phyloP scores from a whole-genome alignment of 1,284 basidiomycete species.

The Leccinum olivaceoglutinosum region DNA sequence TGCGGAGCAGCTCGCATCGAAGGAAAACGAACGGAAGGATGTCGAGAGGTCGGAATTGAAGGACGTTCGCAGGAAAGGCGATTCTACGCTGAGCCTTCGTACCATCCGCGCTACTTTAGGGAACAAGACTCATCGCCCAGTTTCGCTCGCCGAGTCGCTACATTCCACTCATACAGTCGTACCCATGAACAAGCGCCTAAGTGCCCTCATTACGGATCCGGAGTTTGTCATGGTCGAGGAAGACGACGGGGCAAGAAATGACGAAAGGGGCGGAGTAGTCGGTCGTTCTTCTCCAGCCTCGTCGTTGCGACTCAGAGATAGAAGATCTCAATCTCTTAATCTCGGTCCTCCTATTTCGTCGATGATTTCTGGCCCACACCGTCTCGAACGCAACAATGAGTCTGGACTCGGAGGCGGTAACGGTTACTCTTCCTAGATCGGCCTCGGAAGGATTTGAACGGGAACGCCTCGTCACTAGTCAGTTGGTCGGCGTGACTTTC shows the following conservation, averaged over 20 bases:
- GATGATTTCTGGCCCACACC: slow-evolving; percentile 24
- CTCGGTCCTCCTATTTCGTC: slow-evolving; percentile 33
- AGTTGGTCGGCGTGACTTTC: slow-evolving; percentile 14
- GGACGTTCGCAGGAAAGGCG: too few species aligned
- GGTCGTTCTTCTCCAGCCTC: slow-evolving; percentile 23
- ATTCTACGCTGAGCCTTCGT: too few species aligned
- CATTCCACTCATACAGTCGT: slow-evolving; percentile 67
- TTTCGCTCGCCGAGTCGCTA: slow-evolving; percentile 68
- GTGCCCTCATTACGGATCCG: slow-evolving; percentile 59
- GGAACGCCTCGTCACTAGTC: slow-evolving; percentile 21
- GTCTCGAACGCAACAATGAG: slow-evolving; percentile 28
- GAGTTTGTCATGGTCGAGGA: slow-evolving; percentile 52
- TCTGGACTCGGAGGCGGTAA: slow-evolving; percentile 24
- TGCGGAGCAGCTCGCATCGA: too few species aligned
- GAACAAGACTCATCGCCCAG: slow-evolving; percentile 49
- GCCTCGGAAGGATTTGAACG: slow-evolving; percentile 23
- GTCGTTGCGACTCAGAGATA: slow-evolving; percentile 39
- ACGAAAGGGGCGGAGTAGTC: slow-evolving; percentile 28
- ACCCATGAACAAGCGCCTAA: slow-evolving; percentile 56
- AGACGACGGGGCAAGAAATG: slow-evolving; percentile 36
- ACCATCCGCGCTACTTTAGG: too few species aligned
- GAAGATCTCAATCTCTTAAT: slow-evolving; percentile 60
- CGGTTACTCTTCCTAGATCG: slow-evolving; percentile 27
- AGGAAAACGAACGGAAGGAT: too few species aligned
- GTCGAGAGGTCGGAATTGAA: too few species aligned